Evolutionary conservation across 805 yeast genomes (phyloP).

Genomic region (Spathaspora passalidarum): DNA sequence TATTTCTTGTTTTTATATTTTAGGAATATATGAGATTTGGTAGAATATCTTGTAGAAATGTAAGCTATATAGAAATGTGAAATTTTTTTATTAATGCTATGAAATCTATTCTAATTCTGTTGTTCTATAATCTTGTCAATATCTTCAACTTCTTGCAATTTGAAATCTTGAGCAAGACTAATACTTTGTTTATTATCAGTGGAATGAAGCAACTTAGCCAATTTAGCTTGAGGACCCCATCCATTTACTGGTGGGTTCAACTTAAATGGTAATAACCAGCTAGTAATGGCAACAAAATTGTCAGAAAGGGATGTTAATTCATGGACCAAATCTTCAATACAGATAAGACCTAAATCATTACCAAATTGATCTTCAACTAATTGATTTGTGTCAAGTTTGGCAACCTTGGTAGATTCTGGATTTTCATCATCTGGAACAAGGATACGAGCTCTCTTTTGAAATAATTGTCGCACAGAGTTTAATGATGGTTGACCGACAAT

Average conservation of each 20-base stretch:
- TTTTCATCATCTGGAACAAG: conserved; percentile 31
- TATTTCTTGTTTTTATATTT: not conserved
- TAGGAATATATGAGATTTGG: not conserved
- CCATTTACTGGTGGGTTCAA: conserved; percentile 70
- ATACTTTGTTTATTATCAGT: conserved; percentile 48
- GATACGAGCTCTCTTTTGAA: conserved; percentile 75
- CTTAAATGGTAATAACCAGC: conserved; percentile 68
- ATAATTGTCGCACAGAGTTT: conserved; percentile 63
- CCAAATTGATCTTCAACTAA: conserved; percentile 71
- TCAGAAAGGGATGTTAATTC: conserved; percentile 66
- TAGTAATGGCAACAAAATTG: conserved; percentile 55
- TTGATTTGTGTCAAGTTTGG: conserved; percentile 69
- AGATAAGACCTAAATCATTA: conserved; percentile 56
- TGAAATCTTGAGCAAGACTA: conserved; percentile 62
- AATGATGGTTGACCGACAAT: conserved; percentile 75
- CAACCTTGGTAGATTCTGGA: conserved; percentile 25
- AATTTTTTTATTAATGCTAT: not conserved
- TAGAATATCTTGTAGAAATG: not conserved
- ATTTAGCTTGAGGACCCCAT: conserved; percentile 68
- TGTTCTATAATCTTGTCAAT: conserved; percentile 66
- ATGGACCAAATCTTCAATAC: conserved; percentile 78
- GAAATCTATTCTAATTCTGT: conserved; percentile 45
- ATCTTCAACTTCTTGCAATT: conserved; percentile 61
- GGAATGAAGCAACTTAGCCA: conserved; percentile 58
- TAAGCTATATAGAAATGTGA: no score